Percentiles rank a stretch among this genome's conserved stretches.
These are phyloP conservation scores for Exophiala aquamarina DNA, from an alignment of 2,329 filamentous ascomycete species.

Conservation along the genomic window DNA sequence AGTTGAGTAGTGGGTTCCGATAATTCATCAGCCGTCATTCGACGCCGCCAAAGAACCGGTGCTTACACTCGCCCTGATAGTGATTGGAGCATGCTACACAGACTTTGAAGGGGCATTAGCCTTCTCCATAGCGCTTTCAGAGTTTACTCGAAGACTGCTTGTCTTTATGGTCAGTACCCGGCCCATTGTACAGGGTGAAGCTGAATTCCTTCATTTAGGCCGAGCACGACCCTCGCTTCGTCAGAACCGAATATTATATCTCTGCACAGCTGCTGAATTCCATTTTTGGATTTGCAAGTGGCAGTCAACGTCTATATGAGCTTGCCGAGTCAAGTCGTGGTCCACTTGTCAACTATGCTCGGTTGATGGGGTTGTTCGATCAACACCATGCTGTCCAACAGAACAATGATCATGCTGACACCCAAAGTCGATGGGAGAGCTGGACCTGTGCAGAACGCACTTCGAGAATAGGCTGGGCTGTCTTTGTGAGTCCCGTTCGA, in stretches of 20 bases:
- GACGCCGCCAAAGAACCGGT: slow-evolving; percentile 10
- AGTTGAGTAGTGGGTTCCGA: slow-evolving; percentile 9
- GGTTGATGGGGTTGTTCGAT: slow-evolving; percentile 5
- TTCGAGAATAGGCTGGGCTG: slow-evolving; percentile 4
- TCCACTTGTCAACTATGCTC: slow-evolving; percentile 8
- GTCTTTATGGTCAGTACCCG: not conserved
- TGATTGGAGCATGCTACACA: slow-evolving; percentile 13
- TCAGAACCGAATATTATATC: slow-evolving; percentile 7
- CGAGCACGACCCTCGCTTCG: slow-evolving; percentile 5
- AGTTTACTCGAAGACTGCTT: slow-evolving; percentile 6
- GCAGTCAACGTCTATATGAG: slow-evolving; percentile 9
- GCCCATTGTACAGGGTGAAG: not conserved
- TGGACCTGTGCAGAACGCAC: slow-evolving; percentile 4
- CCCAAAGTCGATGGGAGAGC: slow-evolving; percentile 6
- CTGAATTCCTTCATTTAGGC: slow-evolving; percentile 5
- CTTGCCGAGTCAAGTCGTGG: slow-evolving; percentile 8
- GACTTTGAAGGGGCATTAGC: slow-evolving; percentile 10
- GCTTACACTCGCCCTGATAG: slow-evolving; percentile 8
- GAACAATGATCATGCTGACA: slow-evolving; percentile 5
- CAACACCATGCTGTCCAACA: slow-evolving; percentile 1
- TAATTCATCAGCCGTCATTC: slow-evolving; percentile 13
- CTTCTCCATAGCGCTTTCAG: slow-evolving; percentile 12
- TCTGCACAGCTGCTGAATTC: slow-evolving; percentile 9
- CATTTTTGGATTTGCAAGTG: slow-evolving; percentile 6
- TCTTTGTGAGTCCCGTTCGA: not conserved